Evolutionary conservation across 1,139 yeast genomes (phyloP).

Genomic region (Yamadazyma kanchanaburiensis): DNA sequence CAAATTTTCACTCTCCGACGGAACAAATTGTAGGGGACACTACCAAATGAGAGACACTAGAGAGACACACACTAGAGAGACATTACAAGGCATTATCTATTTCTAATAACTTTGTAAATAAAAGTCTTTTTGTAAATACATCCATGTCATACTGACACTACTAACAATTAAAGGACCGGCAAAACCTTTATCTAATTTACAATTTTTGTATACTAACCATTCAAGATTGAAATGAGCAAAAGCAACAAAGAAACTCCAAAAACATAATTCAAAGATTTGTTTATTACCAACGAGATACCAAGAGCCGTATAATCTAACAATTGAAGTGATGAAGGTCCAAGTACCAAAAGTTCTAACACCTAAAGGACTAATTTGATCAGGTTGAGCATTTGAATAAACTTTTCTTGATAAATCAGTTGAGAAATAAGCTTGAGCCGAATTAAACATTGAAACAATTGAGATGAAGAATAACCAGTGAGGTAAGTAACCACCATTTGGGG

Average conservation of each 20-base stretch:
- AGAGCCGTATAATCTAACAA: conserved; percentile 86
- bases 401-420: conserved; percentile 69
- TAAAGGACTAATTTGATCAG: conserved; percentile 58
- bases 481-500: conserved; percentile 34
- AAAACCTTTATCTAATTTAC: conserved; percentile 83
- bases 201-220: conserved; percentile 75
- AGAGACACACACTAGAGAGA: too few relatives aligned
- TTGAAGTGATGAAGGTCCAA: conserved; percentile 87
- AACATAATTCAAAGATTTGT: conserved; percentile 72
- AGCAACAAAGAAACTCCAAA: conserved; percentile 83
- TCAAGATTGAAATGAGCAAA: conserved; percentile 80
- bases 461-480: conserved; percentile 55
- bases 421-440: conserved; percentile 83
- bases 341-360: conserved; percentile 97
- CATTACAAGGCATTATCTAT: too few relatives aligned
- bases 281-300: conserved; percentile 57
- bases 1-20: too few relatives aligned
- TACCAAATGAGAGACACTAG: too few relatives aligned
- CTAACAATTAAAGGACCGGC: conserved; percentile 79
- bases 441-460: conserved; percentile 85
- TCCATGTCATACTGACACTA: conserved; percentile 56
- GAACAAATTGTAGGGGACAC: too few relatives aligned
- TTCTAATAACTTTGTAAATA: too few relatives aligned
- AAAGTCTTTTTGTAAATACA: conserved; percentile 54
- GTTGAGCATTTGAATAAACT: conserved; percentile 70